Base-by-base conservation (phyloP, 345 rosid genomes). In the Iberis pinnata region DNA sequence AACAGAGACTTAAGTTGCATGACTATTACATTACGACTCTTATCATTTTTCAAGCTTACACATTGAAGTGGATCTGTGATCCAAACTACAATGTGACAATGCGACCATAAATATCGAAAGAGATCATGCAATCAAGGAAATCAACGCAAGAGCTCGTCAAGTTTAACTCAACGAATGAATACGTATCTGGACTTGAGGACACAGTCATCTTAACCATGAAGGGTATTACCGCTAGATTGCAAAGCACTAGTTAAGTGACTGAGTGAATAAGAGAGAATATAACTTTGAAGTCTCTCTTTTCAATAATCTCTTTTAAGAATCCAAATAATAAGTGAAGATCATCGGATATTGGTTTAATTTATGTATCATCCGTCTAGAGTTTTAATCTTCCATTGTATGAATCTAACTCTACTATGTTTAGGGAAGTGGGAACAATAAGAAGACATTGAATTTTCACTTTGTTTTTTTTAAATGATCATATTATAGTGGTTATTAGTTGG, bases 151-250 rank as follows among this genome's bases (percentile, higher is more conserved):
- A 88, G 60, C 90, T 88, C 2, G 76, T 85, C 53, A 83, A 70
- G 63, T 75, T 92, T 75, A 92, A 88, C 78, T 78, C 86, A 0
- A 73, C 78, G 2, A 88, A 95, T 8, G 98, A 92, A 12, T 85
- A 92, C 39, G 89, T 80, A 17, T 95, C 95, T 16, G 95, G 97
- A 31, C 70, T 92, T 73, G 97, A 88, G 74, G 99, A 93, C 74
- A 88, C 99, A 48, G 94, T 93, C 47, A 88, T 93, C 75, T 71
- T 93, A 74, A 93, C 97, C 61, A 86, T 93, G 95, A 93, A 93
- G 75, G 99, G 99, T 61, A 76, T 93, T 58, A 95, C 97, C 13
- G 97, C 97, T 0, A 95, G 97, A 51, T 18, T 88, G 73, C 97
- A 88, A 72, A 93, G 88, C 78, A 93, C 99, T 3, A 97, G 99